Base-by-base conservation (phyloP, 495 filamentous ascomycete genomes). In the Patellaria atrata region DNA sequence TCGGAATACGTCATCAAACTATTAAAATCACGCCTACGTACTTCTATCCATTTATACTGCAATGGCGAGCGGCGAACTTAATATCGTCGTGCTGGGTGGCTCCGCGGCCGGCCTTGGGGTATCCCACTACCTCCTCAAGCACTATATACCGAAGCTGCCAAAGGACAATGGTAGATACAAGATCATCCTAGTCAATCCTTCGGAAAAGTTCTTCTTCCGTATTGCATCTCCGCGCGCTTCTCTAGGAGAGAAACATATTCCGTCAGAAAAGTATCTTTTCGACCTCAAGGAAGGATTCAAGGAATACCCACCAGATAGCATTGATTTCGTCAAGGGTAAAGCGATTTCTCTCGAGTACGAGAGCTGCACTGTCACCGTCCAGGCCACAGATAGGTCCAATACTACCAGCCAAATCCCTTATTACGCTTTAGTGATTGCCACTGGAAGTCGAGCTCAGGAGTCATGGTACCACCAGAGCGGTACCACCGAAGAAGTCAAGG, bases 21-120 rank as follows among this genome's bases (percentile, higher is more conserved):
- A n/a, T n/a, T n/a, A n/a, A n/a, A n/a, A n/a, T n/a, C n/a, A n/a
- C n/a, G n/a, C n/a, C n/a, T n/a, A n/a, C n/a, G n/a, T n/a, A n/a
- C n/a, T n/a, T n/a, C n/a, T n/a, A n/a, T n/a, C n/a, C n/a, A n/a
- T n/a, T n/a, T n/a, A n/a, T n/a, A n/a, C n/a, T n/a, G n/a, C n/a
- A n/a, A n/a, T n/a, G n/a, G n/a, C n/a, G n/a, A n/a, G n/a, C n/a
- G n/a, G n/a, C n/a, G n/a, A 27, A 15, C 44, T 33, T 16, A 55
- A 55, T 31, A 54, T 83, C 32, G 58, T 80, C n/a, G 59, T 84
- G 26, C 62, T 82, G 8, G 79, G 79, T 23, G 77, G 63, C 37
- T 70, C 66, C 34, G 62, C 53, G 47, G 64, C 66, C n/a, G 77
- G 76, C 31, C 38, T 79, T 1, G 50, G 55, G 12, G 51, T 72